Base-by-base conservation (phyloP, 768 basidiomycete species). In the Phanerodontia chrysosporium region DNA sequence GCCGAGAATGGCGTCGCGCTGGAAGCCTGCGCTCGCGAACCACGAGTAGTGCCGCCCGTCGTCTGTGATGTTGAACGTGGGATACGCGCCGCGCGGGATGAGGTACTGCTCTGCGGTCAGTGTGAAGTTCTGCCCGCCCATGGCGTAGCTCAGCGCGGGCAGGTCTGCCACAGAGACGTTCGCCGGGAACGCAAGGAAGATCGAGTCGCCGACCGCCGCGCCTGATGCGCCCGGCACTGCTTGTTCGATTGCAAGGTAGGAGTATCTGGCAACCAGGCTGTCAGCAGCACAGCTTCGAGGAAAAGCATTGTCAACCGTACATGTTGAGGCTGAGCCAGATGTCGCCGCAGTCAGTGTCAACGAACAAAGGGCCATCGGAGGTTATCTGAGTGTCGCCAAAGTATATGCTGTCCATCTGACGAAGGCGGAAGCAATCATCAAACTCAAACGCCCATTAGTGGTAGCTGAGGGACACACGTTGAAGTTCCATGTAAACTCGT, bases 61-160 rank as follows among this genome's bases (percentile, higher is more conserved):
- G 28, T 59, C 51, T 1, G 58, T 59, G 51, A 59, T 51, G 44
- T 59, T 59, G 16, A 59, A 21, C 3, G 51, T 28, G 16, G 51
- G 28, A 22, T 52, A 52, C 18, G 32, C 21, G 10, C 16, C 21
- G 32, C 18, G 46, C 45, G 52, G 59, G 30, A 60, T 45, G 29
- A 49, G 22, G 25, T 55, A 60, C 30, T 51, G 46, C n/a, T 42
- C 44, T 13, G 58, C 13, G 6, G 24, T 42, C 4, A 32, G n/a
- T 16, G n/a, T 45, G 27, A 57, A 35, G 30, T 22, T 45, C 45
- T 35, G 53, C 16, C 36, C 22, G 36, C 53, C 32, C 35, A 39
- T 42, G 4, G 39, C 9, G 16, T 18, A 42, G 8, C 18, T 8
- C 10, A 42, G 4, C 16, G 39, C 4, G 8, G 39, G 18, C 32